Percentiles rank a stretch among this genome's conserved stretches.
phyloP scores from a whole-genome alignment of 495 filamentous ascomycete genomes.

The Neurospora sublineolata region DNA sequence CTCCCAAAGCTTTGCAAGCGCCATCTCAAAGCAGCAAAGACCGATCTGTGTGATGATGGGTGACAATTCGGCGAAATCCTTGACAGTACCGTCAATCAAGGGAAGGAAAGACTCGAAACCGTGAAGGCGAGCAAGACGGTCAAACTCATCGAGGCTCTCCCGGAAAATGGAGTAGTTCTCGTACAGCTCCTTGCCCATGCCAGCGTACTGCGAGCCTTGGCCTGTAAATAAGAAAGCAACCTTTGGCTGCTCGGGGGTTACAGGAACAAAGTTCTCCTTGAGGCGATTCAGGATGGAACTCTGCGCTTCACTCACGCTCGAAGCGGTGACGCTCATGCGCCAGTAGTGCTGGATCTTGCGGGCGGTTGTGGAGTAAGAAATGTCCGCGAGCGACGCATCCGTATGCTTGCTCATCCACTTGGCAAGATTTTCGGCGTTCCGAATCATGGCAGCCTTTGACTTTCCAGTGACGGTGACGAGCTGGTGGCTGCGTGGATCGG shows the following conservation, averaged over 20 bases:
- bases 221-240: conserved; percentile 62
- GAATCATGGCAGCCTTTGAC: conserved; percentile 42
- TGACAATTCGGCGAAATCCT: conserved; percentile 47
- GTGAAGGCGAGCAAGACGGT: conserved; percentile 55
- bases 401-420: conserved; percentile 43
- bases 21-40: conserved; percentile 72
- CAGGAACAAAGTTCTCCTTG: conserved; percentile 35
- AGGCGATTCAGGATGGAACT: conserved; percentile 30
- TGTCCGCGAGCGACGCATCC: conserved; percentile 38
- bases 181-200: conserved; percentile 64
- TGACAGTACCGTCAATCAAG: conserved; percentile 52
- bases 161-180: conserved; percentile 56
- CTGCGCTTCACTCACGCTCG: conserved; percentile 35
- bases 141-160: conserved; percentile 54
- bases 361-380: conserved; percentile 77
- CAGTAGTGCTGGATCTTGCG: conserved; percentile 73
- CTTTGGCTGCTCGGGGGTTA: conserved; percentile 38
- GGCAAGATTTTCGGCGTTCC: conserved; percentile 39
- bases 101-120: conserved; percentile 58
- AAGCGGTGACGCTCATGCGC: conserved; percentile 50
- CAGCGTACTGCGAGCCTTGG: conserved; percentile 53
- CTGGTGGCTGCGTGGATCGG: conserved; percentile 42
- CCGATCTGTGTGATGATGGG: conserved; percentile 71
- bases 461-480: conserved; percentile 49
- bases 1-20: conserved; percentile 66